Percentiles rank a stretch among this genome's conserved stretches.
These are phyloP conservation scores for Aspergillus sp. DNA, from an alignment of 2,329 filamentous ascomycete species.

Conservation along the genomic window DNA sequence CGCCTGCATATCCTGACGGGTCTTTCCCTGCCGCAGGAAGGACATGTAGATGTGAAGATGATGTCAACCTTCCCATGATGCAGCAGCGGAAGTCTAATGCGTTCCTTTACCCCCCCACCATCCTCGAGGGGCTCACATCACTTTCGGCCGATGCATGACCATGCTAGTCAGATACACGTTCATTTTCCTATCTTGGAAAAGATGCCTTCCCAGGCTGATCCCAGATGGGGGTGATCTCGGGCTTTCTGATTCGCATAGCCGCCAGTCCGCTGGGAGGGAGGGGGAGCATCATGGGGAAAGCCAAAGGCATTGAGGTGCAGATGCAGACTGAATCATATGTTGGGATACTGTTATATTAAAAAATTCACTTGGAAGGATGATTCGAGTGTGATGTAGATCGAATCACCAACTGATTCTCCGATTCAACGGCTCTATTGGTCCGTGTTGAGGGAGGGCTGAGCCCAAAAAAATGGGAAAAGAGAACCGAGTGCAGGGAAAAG, in stretches of 20 bases:
- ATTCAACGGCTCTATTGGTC: constrained; percentile 11
- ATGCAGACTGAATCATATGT: constrained; percentile 15
- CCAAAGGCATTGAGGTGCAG: constrained; percentile 16
- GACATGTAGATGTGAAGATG: constrained; percentile 23
- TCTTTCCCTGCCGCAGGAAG: constrained; percentile 10
- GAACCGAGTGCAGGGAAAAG: constrained; percentile 5
- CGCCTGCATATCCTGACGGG: constrained; percentile 23
- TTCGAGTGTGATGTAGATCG: constrained; percentile 25
- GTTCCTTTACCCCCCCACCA: constrained; percentile 14
- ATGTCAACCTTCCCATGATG: constrained; percentile 28
- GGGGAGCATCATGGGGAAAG: constrained; percentile 17
- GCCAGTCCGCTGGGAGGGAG: constrained; percentile 29
- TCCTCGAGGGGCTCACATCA: constrained; percentile 11
- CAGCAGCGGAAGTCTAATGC: constrained; percentile 24
- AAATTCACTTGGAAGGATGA: background rate
- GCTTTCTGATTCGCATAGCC: constrained; percentile 31
- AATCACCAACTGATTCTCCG: constrained; percentile 24
- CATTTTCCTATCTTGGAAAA: constrained; percentile 16
- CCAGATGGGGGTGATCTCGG: constrained; percentile 16
- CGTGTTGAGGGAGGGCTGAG: constrained; percentile 12
- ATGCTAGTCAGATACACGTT: constrained; percentile 13
- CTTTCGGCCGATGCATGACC: constrained; percentile 17
- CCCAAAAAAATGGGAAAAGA: constrained; percentile 12
- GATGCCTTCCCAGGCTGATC: constrained; percentile 17
- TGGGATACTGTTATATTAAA: constrained; percentile 12